These are phyloP conservation scores for Colletotrichum kahawae DNA, from an alignment of 2,329 filamentous ascomycete species.

Conservation along the genomic window DNA sequence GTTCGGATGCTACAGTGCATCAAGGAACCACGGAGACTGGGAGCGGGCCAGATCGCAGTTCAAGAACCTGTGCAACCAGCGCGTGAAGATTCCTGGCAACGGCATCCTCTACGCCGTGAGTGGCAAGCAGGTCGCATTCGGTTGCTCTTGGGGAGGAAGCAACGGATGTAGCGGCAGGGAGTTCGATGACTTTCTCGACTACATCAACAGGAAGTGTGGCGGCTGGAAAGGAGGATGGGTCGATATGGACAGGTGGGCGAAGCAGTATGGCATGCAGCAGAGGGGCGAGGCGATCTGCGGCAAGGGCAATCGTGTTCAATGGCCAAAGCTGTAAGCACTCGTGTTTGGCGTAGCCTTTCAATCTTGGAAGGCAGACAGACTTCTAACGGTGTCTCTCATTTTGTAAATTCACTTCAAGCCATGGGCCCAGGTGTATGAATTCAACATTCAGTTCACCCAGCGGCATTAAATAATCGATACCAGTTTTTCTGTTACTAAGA, in stretches of 20 bases:
- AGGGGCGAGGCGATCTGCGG: not conserved
- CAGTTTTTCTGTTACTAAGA: fast-evolving
- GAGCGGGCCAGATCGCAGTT: not conserved
- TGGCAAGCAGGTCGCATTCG: not conserved
- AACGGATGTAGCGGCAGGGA: not conserved
- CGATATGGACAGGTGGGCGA: not conserved
- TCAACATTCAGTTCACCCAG: not conserved
- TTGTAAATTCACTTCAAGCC: not conserved
- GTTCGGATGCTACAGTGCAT: not conserved
- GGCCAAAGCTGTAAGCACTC: not conserved
- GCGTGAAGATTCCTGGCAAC: no score
- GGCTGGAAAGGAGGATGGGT: not conserved
- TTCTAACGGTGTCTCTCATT: not conserved
- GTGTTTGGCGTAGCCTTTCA: not conserved
- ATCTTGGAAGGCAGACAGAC: fast-evolving
- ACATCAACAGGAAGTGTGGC: not conserved
- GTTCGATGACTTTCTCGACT: not conserved
- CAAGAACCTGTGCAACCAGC: not conserved
- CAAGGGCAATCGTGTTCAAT: not conserved
- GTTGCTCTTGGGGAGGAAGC: not conserved
- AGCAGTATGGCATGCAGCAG: not conserved
- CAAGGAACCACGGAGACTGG: not conserved
- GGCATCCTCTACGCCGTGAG: not conserved
- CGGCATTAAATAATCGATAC: fast-evolving
- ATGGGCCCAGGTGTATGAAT: not conserved